Conservation (phyloP, 2,329 filamentous ascomycete species). For the Ophiostoma ulmi region DNA sequence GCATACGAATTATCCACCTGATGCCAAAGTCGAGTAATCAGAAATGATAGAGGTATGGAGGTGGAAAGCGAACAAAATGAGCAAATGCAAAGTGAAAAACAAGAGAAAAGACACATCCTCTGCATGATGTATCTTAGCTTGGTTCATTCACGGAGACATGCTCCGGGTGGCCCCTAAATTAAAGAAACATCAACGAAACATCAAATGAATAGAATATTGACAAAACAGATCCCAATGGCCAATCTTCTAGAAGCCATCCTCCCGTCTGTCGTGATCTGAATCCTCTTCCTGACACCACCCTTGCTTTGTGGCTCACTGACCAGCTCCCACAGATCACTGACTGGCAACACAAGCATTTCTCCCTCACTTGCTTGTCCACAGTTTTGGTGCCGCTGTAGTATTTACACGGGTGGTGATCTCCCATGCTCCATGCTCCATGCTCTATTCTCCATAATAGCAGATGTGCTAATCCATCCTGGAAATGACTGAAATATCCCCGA, state of each 20-base stretch:
- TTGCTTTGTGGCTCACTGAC: background rate
- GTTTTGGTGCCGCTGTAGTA: conserved; percentile 7
- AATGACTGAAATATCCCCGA: background rate
- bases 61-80: background rate
- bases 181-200: too few relatives aligned
- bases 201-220: too few relatives aligned
- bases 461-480: too few relatives aligned
- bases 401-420: conserved; percentile 11
- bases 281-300: background rate
- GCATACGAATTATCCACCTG: background rate
- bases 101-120: background rate
- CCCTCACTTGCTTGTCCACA: background rate
- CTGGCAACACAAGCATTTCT: conserved; percentile 5
- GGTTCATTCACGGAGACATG: background rate
- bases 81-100: background rate
- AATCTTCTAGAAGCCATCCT: conserved; percentile 1
- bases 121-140: background rate
- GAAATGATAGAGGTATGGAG: conserved; percentile 1
- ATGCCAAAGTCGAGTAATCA: conserved; percentile 4
- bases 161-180: background rate
- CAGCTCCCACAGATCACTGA: background rate
- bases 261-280: background rate
- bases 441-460: background rate
- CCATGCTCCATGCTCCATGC: background rate
- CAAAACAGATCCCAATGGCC: too few relatives aligned